Evolutionary conservation across 805 yeast genomes (phyloP).

Genomic region (Kodamaea nitidulidarum): DNA sequence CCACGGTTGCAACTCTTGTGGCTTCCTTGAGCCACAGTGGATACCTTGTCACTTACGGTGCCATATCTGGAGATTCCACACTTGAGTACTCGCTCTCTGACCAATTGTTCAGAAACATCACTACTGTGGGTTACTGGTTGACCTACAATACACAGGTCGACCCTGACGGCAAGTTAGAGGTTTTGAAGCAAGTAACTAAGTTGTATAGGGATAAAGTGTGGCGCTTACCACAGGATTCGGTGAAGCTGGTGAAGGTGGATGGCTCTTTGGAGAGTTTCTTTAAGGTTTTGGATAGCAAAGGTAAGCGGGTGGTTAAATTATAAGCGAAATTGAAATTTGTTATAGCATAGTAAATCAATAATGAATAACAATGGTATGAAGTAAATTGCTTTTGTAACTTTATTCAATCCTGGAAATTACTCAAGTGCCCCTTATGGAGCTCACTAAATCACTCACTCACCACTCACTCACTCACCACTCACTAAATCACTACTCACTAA

Average conservation of each 20-base stretch:
- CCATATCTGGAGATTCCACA: constrained; percentile 16
- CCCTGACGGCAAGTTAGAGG: constrained; percentile 54
- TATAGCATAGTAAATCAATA: too few species aligned
- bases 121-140: constrained; percentile 32
- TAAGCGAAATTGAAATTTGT: too few species aligned
- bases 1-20: constrained; percentile 20
- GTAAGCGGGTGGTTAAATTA: constrained; percentile 4
- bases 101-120: constrained; percentile 30
- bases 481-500: too few species aligned
- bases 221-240: constrained; percentile 9
- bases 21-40: constrained; percentile 25
- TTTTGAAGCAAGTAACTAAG: constrained; percentile 42
- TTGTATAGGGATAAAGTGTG: constrained; percentile 56
- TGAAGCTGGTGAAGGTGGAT: constrained; percentile 2
- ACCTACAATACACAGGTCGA: constrained; percentile 27
- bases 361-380: too few species aligned
- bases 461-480: too few species aligned
- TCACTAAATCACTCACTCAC: too few species aligned
- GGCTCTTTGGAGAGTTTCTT: constrained; percentile 5
- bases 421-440: too few species aligned
- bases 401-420: too few species aligned
- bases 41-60: constrained; percentile 27
- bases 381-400: too few species aligned
- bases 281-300: background rate
- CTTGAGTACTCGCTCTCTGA: constrained; percentile 18